A percentile compares a stretch with the other conserved stretches of the same genome.
phyloP scores from a whole-genome alignment of 495 filamentous ascomycete species.

The Xylaria bambusicola region DNA sequence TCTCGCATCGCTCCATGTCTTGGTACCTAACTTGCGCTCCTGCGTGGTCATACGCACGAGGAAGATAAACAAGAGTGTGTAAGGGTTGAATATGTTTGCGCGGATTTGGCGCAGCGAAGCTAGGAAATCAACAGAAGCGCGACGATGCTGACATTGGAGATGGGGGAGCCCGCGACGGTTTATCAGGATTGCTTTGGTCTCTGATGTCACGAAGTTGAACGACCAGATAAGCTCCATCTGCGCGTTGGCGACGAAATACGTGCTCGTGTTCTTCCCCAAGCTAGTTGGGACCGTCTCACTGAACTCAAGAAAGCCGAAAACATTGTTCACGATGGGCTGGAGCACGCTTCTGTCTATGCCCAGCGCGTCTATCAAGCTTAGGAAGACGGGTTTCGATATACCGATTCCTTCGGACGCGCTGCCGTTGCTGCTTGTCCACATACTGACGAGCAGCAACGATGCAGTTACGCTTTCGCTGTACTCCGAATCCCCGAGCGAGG shows the following conservation, averaged over 20 bases:
- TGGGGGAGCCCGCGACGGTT: background rate
- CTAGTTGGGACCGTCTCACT: background rate
- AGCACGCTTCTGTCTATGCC: background rate
- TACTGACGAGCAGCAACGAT: background rate
- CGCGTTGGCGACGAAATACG: background rate
- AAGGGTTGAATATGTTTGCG: too few species aligned
- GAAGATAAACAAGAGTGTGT: too few species aligned
- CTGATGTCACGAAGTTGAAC: background rate
- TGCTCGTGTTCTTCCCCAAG: background rate
- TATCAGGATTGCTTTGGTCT: background rate
- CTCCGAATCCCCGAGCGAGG: background rate
- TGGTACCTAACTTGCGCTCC: background rate
- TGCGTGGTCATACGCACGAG: too few species aligned
- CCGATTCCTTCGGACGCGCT: background rate
- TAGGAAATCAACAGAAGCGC: background rate
- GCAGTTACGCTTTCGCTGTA: background rate
- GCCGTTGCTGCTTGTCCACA: background rate
- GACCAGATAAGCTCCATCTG: background rate
- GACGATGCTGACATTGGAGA: background rate
- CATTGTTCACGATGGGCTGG: background rate
- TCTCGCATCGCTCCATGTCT: background rate
- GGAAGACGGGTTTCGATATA: background rate
- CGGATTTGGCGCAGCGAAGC: background rate
- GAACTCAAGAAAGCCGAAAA: background rate
- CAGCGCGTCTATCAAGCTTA: background rate